Percentiles rank a stretch among this genome's conserved stretches.
Evolutionary conservation across 345 rosid genomes (phyloP).

Genomic region (Anacardium occidentale): DNA sequence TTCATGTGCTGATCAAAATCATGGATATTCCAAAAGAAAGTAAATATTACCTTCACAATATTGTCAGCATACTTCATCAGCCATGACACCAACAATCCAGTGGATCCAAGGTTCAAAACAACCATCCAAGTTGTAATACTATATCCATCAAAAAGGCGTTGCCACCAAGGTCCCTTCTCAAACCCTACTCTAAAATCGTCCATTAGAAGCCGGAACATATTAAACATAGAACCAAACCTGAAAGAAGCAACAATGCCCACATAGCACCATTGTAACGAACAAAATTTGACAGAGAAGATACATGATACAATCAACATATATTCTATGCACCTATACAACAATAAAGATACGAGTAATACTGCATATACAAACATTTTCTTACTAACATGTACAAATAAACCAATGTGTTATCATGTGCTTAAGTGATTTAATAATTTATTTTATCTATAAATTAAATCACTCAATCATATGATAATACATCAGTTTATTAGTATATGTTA

Average conservation of each 20-base stretch:
- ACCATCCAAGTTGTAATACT: slow-evolving; percentile 78
- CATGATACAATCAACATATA: background rate
- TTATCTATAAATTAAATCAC: too few species aligned
- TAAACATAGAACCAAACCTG: slow-evolving; percentile 87
- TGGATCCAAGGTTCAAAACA: slow-evolving; percentile 75
- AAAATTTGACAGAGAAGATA: background rate
- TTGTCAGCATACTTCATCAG: slow-evolving; percentile 92
- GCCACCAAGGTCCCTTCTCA: slow-evolving; percentile 96
- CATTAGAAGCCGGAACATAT: slow-evolving; percentile 65
- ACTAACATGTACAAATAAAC: too few species aligned
- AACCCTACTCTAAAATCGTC: slow-evolving; percentile 90
- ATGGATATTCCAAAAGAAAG: background rate
- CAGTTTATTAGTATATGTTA: too few species aligned
- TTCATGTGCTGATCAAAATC: background rate
- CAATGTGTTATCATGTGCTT: too few species aligned
- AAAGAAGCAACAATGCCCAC: background rate
- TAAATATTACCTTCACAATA: slow-evolving; percentile 72
- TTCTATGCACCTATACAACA: background rate
- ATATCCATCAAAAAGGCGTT: slow-evolving; percentile 75
- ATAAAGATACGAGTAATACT: background rate
- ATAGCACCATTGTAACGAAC: slow-evolving; percentile 1
- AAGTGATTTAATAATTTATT: too few species aligned
- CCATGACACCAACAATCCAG: slow-evolving; percentile 86
- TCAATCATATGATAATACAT: too few species aligned
- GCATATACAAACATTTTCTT: too few species aligned